phyloP scores from a whole-genome alignment of 2,329 filamentous ascomycete genomes.

The Magnaporthiopsis rhizophila region DNA sequence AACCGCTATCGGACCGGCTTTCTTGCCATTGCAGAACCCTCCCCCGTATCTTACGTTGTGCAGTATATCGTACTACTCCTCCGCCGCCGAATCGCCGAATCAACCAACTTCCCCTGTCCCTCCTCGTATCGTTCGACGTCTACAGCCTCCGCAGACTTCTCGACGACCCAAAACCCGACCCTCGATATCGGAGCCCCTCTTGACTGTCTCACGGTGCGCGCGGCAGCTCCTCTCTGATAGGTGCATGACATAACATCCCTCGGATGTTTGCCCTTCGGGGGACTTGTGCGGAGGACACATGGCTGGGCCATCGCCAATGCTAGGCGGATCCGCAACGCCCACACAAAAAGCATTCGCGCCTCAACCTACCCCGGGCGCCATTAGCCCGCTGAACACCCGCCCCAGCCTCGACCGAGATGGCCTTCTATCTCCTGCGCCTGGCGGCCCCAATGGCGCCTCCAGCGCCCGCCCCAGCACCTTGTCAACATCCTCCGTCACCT shows the following conservation, averaged over 20 bases:
- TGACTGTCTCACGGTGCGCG: background rate
- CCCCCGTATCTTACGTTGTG: no score
- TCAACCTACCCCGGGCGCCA: slow-evolving; percentile 30
- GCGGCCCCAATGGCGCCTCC: slow-evolving; percentile 29
- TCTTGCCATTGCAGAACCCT: background rate
- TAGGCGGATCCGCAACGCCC: slow-evolving; percentile 45
- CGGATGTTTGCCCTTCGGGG: slow-evolving; percentile 8
- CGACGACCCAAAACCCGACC: background rate
- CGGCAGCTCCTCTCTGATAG: background rate
- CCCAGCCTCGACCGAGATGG: slow-evolving; percentile 45
- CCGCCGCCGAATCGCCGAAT: background rate
- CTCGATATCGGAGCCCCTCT: background rate
- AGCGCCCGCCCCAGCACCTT: slow-evolving; percentile 31
- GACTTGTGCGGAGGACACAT: slow-evolving; percentile 23
- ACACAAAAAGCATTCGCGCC: slow-evolving; percentile 43
- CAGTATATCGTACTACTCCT: background rate
- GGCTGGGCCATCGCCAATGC: slow-evolving; percentile 34
- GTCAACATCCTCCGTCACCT: slow-evolving; percentile 49
- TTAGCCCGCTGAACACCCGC: slow-evolving; percentile 25
- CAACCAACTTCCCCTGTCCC: background rate
- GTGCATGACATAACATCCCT: slow-evolving; percentile 6
- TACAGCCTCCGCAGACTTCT: background rate
- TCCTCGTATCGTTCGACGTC: background rate
- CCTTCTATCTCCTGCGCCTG: slow-evolving; percentile 43
- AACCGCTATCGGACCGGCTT: background rate